Evolutionary conservation across 257 asterid genomes (phyloP), one percentile per base, ranked within the genome.

Genomic region (Sherardia arvensis): DNA sequence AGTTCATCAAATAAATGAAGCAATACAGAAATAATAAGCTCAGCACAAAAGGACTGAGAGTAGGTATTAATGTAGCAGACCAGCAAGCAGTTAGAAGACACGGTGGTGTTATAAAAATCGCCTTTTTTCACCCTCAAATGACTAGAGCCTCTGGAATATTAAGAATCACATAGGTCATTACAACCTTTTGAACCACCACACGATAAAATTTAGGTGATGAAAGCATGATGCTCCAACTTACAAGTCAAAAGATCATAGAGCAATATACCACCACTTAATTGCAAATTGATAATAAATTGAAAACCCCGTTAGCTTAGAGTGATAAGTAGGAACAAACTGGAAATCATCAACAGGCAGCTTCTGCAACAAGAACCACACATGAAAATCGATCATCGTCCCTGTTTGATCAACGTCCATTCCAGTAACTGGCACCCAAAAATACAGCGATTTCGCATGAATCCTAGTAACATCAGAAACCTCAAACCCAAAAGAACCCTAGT

Each of bases 391-490:
- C 82, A 22, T 64, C 76, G 27, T 69, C 68, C 30, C 38, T 36
- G 1, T 69, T 79, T 43, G 51, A 65, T 79, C 83, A 45, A 85
- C 90, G 7, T 80, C 82, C 64, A 87, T 85, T 32, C 85, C 91
- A 61, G 70, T 73, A 0, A 90, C 85, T 8, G 87, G 62, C 2
- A 90, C 82, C 95, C 95, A 87, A 1, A 87, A 0, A 71, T 85
- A 87, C 30, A 82, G 47, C 59, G 82, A 76, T 74, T 79, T 87
- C 0, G 92, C 94, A 71, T 79, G 92, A 36, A 90, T 85, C 18
- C 97, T 95, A 0, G 88, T 79, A 29, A 90, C 90, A 15, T 65
- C 85, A 1, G 70, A 81, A 1, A 90, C 94, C 53, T 66, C n/a
- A n/a, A n/a, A n/a, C n/a, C n/a, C n/a, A n/a, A n/a, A n/a, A n/a